These are phyloP conservation scores for Geotrichum restrictum DNA, from an alignment of 1,139 yeast species.

Conservation along the genomic window DNA sequence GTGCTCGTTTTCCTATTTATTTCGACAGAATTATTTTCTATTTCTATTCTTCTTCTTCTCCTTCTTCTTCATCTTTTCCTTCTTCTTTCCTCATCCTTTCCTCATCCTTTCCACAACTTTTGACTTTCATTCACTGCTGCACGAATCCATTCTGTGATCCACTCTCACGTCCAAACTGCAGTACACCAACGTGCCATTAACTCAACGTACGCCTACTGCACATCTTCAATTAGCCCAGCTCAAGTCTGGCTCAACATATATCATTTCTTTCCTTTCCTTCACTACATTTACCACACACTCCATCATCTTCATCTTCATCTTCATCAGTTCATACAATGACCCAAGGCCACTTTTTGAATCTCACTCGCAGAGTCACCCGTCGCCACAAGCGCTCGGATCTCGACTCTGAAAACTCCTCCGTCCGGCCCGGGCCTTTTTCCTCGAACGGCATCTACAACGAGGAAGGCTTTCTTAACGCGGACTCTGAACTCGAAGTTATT, in stretches of 20 bases:
- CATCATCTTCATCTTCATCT: slow-evolving; percentile 1
- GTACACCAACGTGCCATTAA: not conserved
- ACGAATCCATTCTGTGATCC: not conserved
- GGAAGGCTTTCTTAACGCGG: slow-evolving; percentile 27
- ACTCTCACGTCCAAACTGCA: not conserved
- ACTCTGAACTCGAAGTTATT: slow-evolving; percentile 29
- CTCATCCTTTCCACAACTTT: not conserved
- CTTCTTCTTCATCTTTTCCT: not conserved
- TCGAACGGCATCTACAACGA: slow-evolving; percentile 14
- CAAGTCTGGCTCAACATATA: too few relatives aligned
- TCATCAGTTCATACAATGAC: too few relatives aligned
- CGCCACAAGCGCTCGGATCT: slow-evolving; percentile 1
- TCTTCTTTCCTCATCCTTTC: not conserved
- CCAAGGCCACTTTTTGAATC: slow-evolving; percentile 5
- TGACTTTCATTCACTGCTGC: not conserved
- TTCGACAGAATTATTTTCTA: not conserved
- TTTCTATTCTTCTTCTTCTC: not conserved
- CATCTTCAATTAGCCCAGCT: not conserved
- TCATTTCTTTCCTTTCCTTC: too few relatives aligned
- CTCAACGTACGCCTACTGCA: slow-evolving; percentile 2
- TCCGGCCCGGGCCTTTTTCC: slow-evolving; percentile 1
- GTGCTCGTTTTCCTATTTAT: too few relatives aligned
- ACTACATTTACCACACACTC: too few relatives aligned
- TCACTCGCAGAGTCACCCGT: slow-evolving; percentile 9
- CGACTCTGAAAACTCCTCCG: slow-evolving; percentile 1